A percentile compares a stretch with the other conserved stretches of the same genome.
Conservation (phyloP, 257 asterid genomes). For the Solanum pimpinellifolium region DNA sequence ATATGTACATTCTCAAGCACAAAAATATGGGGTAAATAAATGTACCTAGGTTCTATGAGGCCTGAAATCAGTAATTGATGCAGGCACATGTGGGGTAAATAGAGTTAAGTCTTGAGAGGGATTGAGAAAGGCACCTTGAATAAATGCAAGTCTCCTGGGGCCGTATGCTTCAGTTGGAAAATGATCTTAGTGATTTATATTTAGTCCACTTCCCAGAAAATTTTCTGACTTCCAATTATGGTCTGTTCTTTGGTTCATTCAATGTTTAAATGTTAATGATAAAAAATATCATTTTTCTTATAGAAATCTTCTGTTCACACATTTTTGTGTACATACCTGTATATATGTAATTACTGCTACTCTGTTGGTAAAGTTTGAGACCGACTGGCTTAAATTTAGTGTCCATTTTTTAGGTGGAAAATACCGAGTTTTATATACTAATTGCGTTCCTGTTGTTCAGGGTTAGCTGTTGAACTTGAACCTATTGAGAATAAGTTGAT, state of each 20-base stretch:
- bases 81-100: not conserved
- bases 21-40: not conserved
- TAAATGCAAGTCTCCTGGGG: not conserved
- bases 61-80: not conserved
- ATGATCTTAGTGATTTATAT: not conserved
- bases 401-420: not conserved
- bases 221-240: not conserved
- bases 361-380: not conserved
- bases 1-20: not conserved
- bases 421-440: not conserved
- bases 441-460: constrained; percentile 26
- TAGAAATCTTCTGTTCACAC: not conserved
- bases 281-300: not conserved
- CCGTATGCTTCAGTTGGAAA: not conserved
- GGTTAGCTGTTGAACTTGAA: constrained; percentile 44
- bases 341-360: not conserved
- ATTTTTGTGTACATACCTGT: not conserved
- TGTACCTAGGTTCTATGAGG: not conserved
- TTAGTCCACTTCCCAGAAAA: not conserved
- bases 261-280: not conserved
- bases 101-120: not conserved
- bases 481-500: constrained; percentile 51
- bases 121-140: not conserved
- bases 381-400: not conserved
- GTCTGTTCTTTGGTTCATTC: not conserved